Base-by-base conservation (phyloP, 148 eudicot species). In the Spergularia marina region DNA sequence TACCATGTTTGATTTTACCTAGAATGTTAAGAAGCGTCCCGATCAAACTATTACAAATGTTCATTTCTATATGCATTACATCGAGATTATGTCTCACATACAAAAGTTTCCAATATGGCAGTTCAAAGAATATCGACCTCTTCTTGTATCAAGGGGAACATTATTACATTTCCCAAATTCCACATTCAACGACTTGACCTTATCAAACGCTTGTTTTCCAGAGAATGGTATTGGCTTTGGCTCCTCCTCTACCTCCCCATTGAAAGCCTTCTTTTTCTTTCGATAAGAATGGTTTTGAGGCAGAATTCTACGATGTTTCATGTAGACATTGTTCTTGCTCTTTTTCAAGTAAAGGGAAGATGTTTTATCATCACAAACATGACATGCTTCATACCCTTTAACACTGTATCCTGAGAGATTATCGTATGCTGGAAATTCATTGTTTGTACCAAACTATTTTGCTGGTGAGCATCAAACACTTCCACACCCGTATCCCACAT, bases 31-130 rank as follows among this genome's bases (percentile, higher is more conserved):
- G 53, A 6, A 39, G 16, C 7, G 70, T 66, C 21, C 70, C 70
- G 2, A 66, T 15, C 10, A 25, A 6, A 25, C 60, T 23, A 18
- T 70, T 21, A 30, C 41, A 53, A 12, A 53, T 47, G 9, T 53
- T 70, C 47, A 53, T 70, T 36, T 53, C 73, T 10, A 70, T 53
- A 30, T 39, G 74, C 51, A 56, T 55, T 3, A 55, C 41, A 70
- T 70, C n/a, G n/a, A n/a, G n/a, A n/a, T n/a, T n/a, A n/a, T n/a
- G n/a, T n/a, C n/a, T n/a, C n/a, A n/a, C n/a, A n/a, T n/a, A n/a
- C 55, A 9, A 68, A 34, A 20, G 0, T 47, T 9, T 55, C 30
- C 59, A 25, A 53, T 70, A 12, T 23, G 20, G 15, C 12, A 15
- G 18, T 23, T 25, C 9, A 12, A 6, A 53, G 44, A 52, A 70